A percentile compares a stretch with the other conserved stretches of the same genome.
Evolutionary conservation across 805 yeast species (phyloP).

Genomic region (Sugiyamaella americana): DNA sequence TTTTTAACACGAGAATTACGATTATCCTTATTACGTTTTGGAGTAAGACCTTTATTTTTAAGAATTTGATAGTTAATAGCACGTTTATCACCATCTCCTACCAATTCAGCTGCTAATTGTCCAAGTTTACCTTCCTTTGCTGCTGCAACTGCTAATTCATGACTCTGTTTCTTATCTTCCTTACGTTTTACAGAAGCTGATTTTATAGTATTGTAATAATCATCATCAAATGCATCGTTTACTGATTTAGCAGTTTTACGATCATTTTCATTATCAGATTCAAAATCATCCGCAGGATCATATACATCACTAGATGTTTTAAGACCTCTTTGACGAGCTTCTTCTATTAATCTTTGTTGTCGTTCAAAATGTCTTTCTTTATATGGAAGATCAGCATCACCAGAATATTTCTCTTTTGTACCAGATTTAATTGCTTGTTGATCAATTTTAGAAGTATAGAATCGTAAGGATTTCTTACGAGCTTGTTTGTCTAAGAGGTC

Average conservation of each 20-base stretch:
- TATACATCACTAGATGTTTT: conserved; percentile 45
- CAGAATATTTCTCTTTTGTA: conserved; percentile 40
- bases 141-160: conserved; percentile 64
- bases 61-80: conserved; percentile 91
- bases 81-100: conserved; percentile 82
- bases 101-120: conserved; percentile 52
- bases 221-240: conserved; percentile 40
- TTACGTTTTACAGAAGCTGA: conserved; percentile 44
- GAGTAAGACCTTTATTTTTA: conserved; percentile 94
- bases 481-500: conserved; percentile 82
- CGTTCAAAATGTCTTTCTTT: conserved; percentile 85
- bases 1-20: conserved; percentile 96
- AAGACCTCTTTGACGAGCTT: conserved; percentile 79
- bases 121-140: conserved; percentile 79
- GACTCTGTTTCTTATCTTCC: conserved; percentile 54
- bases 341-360: conserved; percentile 79
- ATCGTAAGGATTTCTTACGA: conserved; percentile 76
- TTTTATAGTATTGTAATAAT: conserved; percentile 54
- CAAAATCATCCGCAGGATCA: conserved; percentile 20
- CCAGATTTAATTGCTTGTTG: conserved; percentile 58
- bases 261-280: conserved; percentile 31
- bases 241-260: conserved; percentile 8
- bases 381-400: conserved; percentile 90
- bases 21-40: conserved; percentile 86
- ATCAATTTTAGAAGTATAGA: conserved; percentile 95